Conservation (phyloP, 352 stramenopile genomes). For the Phytophthora colocasiae region DNA sequence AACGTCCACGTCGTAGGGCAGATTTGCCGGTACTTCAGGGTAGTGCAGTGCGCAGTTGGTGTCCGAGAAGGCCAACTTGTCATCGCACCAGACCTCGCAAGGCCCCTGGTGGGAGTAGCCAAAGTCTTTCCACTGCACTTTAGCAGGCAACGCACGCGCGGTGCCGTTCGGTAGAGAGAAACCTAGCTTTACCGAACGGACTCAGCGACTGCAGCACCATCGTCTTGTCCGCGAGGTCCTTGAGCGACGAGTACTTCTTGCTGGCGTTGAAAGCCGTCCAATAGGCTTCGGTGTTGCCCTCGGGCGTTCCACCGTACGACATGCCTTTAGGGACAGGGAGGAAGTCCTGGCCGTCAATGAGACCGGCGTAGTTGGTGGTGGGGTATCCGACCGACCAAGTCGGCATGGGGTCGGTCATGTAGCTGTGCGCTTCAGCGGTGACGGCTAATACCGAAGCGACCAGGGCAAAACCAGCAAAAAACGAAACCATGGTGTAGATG, state of each 20-base stretch:
- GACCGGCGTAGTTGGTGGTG: slow-evolving; percentile 40
- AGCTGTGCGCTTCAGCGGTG: slow-evolving; percentile 36
- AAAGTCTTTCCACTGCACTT: slow-evolving; percentile 40
- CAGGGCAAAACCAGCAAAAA: slow-evolving; percentile 13
- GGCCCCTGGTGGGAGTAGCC: slow-evolving; percentile 58
- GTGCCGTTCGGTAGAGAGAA: slow-evolving; percentile 38
- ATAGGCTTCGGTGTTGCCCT: slow-evolving; percentile 38
- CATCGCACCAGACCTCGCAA: slow-evolving; percentile 68
- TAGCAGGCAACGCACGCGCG: slow-evolving; percentile 34
- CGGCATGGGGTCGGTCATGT: slow-evolving; percentile 45
- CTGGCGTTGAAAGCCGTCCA: slow-evolving; percentile 43
- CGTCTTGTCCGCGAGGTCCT: slow-evolving; percentile 38
- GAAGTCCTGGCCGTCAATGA: slow-evolving; percentile 47
- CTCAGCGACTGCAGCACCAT: slow-evolving; percentile 35
- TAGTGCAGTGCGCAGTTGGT: slow-evolving; percentile 51
- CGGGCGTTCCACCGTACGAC: slow-evolving; percentile 35
- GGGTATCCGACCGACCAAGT: slow-evolving; percentile 46
- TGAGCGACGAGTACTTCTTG: slow-evolving; percentile 43
- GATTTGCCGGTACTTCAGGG: slow-evolving; percentile 29
- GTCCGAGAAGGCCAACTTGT: slow-evolving; percentile 52
- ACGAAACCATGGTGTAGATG: slow-evolving; percentile 16
- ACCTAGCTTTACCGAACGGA: slow-evolving; percentile 35
- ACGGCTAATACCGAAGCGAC: slow-evolving; percentile 10
- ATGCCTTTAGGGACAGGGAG: slow-evolving; percentile 45
- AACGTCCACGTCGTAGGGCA: slow-evolving; percentile 51